Evolutionary conservation across 768 basidiomycete genomes (phyloP).

Genomic region (Amanita thiersii): DNA sequence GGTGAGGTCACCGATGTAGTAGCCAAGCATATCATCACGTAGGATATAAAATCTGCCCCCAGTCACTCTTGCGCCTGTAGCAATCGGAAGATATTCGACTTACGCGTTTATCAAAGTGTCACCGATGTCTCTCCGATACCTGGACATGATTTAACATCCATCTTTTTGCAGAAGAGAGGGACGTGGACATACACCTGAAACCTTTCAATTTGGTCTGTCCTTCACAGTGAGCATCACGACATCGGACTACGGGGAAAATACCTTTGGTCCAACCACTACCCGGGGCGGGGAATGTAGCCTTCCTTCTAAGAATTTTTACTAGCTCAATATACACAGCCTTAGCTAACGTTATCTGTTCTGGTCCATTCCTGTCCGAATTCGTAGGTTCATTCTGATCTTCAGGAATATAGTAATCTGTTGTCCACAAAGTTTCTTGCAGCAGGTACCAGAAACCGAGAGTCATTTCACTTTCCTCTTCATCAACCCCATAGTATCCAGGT

Average conservation of each 20-base stretch:
- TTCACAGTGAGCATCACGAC: conserved; percentile 9
- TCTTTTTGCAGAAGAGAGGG: not conserved
- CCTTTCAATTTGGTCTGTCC: conserved; percentile 65
- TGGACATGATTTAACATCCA: conserved; percentile 19
- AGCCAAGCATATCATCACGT: conserved; percentile 73
- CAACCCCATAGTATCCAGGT: conserved; percentile 69
- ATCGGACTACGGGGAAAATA: conserved; percentile 22
- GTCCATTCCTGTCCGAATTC: conserved; percentile 16
- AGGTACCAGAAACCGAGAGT: conserved; percentile 87
- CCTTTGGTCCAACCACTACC: conserved; percentile 61
- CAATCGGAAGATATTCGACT: conserved; percentile 17
- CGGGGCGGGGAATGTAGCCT: conserved; percentile 64
- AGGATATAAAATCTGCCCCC: conserved; percentile 76
- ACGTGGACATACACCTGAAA: conserved; percentile 58
- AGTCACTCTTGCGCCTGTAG: conserved; percentile 3
- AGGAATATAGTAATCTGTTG: conserved; percentile 41
- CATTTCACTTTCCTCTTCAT: conserved; percentile 86
- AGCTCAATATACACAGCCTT: conserved; percentile 77
- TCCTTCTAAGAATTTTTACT: conserved; percentile 60
- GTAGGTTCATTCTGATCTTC: conserved; percentile 16
- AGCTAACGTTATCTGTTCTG: conserved; percentile 44
- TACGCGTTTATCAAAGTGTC: conserved; percentile 87
- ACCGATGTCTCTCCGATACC: conserved; percentile 79
- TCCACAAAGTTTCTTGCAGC: conserved; percentile 84
- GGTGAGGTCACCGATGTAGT: conserved; percentile 54